Percentiles rank a stretch among this genome's conserved stretches.
phyloP scores from a whole-genome alignment of 2,329 filamentous ascomycete genomes.

The Cercospora brassicicola region DNA sequence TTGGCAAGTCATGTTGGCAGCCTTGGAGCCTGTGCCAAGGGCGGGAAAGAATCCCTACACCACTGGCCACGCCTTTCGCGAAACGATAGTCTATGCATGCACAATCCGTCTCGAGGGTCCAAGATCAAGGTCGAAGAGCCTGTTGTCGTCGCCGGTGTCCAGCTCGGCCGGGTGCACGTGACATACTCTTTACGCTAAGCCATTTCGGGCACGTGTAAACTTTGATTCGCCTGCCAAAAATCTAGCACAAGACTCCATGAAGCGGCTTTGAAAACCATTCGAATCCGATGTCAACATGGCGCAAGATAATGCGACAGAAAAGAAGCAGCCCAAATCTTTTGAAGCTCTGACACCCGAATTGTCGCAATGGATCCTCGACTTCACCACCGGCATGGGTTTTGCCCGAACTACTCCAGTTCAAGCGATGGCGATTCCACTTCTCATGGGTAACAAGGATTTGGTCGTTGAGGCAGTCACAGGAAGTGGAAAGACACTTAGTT shows the following conservation, averaged over 20 bases:
- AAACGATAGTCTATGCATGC: background rate
- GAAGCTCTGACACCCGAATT: conserved; percentile 68
- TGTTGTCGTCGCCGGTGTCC: background rate
- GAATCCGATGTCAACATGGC: conserved; percentile 20
- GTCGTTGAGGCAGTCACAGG: conserved; percentile 91
- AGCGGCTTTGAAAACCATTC: background rate
- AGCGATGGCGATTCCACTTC: conserved; percentile 83
- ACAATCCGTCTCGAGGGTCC: background rate
- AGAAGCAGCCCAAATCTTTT: conserved; percentile 58
- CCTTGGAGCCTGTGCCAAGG: background rate
- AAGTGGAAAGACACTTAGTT: conserved; percentile 85
- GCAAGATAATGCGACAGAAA: conserved; percentile 21
- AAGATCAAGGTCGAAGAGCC: background rate
- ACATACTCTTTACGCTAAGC: background rate
- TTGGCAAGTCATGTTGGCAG: background rate
- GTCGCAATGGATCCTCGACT: conserved; percentile 82
- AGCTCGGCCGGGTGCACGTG: background rate
- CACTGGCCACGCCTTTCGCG: background rate
- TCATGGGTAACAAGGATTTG: conserved; percentile 86
- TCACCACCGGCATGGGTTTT: conserved; percentile 81
- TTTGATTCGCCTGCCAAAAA: background rate
- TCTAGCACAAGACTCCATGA: background rate
- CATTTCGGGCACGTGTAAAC: background rate
- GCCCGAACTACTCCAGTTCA: conserved; percentile 90
- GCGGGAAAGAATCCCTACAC: background rate